A percentile compares a stretch with the other conserved stretches of the same genome.
Conservation (phyloP, 2,329 filamentous ascomycete species). For the Chrysoporthe austroafricana region DNA sequence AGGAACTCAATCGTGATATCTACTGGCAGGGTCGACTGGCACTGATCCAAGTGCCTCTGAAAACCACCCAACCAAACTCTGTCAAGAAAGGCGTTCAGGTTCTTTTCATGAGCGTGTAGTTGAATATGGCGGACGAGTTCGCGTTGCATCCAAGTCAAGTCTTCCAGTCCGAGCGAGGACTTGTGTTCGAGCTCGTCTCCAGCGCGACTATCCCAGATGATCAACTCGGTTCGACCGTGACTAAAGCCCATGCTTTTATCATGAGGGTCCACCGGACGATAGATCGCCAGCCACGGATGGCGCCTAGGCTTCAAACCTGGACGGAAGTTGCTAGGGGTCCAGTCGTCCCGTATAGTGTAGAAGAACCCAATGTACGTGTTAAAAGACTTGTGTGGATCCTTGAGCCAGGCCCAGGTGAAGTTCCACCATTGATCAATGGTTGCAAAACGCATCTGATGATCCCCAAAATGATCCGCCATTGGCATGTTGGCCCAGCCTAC, state of each 20-base stretch:
- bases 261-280: conserved; percentile 49
- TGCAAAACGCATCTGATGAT: conserved; percentile 33
- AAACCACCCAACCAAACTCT: conserved; percentile 52
- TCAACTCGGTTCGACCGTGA: conserved; percentile 46
- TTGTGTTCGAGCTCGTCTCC: conserved; percentile 33
- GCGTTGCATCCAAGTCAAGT: conserved; percentile 52
- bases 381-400: conserved; percentile 19
- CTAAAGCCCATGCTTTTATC: conserved; percentile 5
- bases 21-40: conserved; percentile 39
- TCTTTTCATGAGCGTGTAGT: conserved; percentile 37
- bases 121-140: conserved; percentile 46
- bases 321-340: conserved; percentile 36
- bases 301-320: conserved; percentile 34
- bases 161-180: conserved; percentile 34
- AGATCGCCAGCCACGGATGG: conserved; percentile 56
- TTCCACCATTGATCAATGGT: conserved; percentile 44
- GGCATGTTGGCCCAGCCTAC: conserved; percentile 47
- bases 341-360: conserved; percentile 49
- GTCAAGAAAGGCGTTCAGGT: conserved; percentile 40
- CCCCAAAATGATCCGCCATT: conserved; percentile 43
- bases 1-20: conserved; percentile 49
- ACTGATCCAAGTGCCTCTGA: conserved; percentile 30
- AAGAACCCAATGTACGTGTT: conserved; percentile 53
- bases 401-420: conserved; percentile 33
- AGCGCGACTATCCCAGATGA: conserved; percentile 57